Base-by-base conservation (phyloP, 2,329 filamentous ascomycete genomes). In the Colletotrichum ledebouriae region DNA sequence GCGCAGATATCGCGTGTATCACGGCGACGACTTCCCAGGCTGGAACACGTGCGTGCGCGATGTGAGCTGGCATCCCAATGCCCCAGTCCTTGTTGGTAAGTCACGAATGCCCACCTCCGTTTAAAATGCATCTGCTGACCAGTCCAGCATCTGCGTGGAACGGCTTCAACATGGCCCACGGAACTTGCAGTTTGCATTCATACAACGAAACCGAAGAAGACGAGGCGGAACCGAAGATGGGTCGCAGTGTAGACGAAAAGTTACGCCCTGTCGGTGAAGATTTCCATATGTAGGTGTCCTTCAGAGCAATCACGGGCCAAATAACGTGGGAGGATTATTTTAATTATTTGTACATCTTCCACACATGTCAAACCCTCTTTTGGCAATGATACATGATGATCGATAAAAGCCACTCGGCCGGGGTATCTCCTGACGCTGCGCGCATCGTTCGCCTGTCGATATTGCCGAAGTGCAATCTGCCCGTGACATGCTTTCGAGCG, bases 61-160 rank as follows among this genome's bases (percentile, higher is more conserved):
- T 82, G 93, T 92, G 22, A 94, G 91, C 75, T 97, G 94, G 94
- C 94, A 97, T 81, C 94, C 94, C 0, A 91, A 86, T 71, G 93
- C 92, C 2, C 94, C 94, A 1, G 84, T 97, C 46, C 84, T 98
- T 71, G 94, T 86, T 74, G 86, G 86, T 87, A 76, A 80, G 84
- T 82, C 29, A 41, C 49, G 29, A 46, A 63, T 6, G 47, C 29
- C 6, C 44, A 17, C 6, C 49, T 17, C 39, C n/a, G 56, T 1
- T 5, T 25, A 34, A 12, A 41, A 2, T 13, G 12, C 34, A 10
- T n/a, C 7, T 33, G 9, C 37, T 39, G 15, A 44, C 66, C 47
- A 70, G 11, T 10, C 3, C 52, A 93, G 94, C 94, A 44, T 96
- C 94, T 9, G 89, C 90, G 0, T 94, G 93, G 90, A 94, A 94